Evolutionary conservation across 148 eudicot genomes (phyloP), one percentile per base, ranked within the genome.

Genomic region (Arbutus unedo): DNA sequence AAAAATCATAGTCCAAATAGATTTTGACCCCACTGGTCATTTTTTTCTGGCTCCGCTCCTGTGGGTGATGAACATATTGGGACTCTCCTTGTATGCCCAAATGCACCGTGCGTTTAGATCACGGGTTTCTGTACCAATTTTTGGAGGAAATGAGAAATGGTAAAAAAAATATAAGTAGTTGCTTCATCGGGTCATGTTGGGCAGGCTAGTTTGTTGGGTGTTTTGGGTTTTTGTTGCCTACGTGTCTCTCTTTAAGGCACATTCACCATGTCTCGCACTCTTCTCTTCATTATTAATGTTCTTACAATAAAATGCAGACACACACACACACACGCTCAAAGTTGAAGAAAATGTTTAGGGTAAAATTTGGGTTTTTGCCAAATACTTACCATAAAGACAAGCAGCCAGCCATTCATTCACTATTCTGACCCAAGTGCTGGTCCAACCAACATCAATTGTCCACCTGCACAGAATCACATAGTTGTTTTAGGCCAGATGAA

Each of bases 381-480:
- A 31, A 11, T 48, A 84, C 98, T 90, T 84, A 94, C 98, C 86
- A 88, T 94, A 94, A n/a, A 94, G 90, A 90, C 89, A 88, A 53
- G 90, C 98, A 45, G 95, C 98, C 31, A 94, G 82, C 98, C 96
- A 94, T 83, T 91, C 95, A 78, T 94, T 92, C 50, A 91, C 91
- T 51, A 93, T 84, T 88, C 93, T 94, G 15, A 94, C 98, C 98
- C 98, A 94, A 79, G 98, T 91, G 81, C 98, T 94, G 74, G 98
- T 93, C 98, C 98, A 94, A n/a, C 98, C 98, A 62, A 94, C 91
- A 83, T 94, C 98, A 76, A 94, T 91, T 18, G 96, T 94, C 92
- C 92, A 94, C 91, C 98, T 94, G 92, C 62, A 77, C 57, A 82
- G 14, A 44, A 6, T 48, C 14, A 1, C 16, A 25, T 14, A 74